Percentiles rank a stretch among this genome's conserved stretches.
Evolutionary conservation across 2,329 filamentous ascomycete genomes (phyloP).

Genomic region (Monosporascus sp.): DNA sequence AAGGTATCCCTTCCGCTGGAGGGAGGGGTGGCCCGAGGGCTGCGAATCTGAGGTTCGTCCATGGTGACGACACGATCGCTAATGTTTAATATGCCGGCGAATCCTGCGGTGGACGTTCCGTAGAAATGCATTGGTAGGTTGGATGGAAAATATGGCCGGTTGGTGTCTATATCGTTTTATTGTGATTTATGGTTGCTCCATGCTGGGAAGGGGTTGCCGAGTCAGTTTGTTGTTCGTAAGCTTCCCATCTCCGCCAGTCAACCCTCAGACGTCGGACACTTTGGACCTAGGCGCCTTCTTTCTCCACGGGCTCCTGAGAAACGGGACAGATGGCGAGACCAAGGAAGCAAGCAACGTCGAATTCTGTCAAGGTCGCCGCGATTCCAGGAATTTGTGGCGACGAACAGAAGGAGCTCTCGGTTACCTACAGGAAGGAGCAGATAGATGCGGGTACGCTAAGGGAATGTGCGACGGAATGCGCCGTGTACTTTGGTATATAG

Average conservation of each 20-base stretch:
- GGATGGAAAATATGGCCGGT: constrained; percentile 6
- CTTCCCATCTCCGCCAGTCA: neutral
- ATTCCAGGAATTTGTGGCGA: neutral
- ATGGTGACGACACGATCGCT: constrained; percentile 15
- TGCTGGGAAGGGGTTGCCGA: neutral
- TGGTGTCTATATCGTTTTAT: neutral
- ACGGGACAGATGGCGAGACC: neutral
- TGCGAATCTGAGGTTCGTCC: constrained; percentile 24
- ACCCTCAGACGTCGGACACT: neutral
- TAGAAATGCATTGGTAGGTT: constrained; percentile 12
- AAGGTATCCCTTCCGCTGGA: constrained; percentile 31
- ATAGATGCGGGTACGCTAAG: too few relatives aligned
- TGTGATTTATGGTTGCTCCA: neutral
- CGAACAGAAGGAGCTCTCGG: neutral
- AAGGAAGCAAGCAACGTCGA: neutral
- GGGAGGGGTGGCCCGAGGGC: constrained; percentile 27
- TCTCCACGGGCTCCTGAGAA: neutral
- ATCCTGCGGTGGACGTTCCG: constrained; percentile 8
- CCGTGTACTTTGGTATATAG: too few relatives aligned
- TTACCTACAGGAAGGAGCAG: neutral
- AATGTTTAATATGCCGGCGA: constrained; percentile 17
- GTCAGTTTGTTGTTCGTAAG: neutral
- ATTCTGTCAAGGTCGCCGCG: neutral
- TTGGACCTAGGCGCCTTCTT: neutral
- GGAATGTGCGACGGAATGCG: neutral